phyloP scores from a whole-genome alignment of 306 rosid species.

The Glycine latifolia region DNA sequence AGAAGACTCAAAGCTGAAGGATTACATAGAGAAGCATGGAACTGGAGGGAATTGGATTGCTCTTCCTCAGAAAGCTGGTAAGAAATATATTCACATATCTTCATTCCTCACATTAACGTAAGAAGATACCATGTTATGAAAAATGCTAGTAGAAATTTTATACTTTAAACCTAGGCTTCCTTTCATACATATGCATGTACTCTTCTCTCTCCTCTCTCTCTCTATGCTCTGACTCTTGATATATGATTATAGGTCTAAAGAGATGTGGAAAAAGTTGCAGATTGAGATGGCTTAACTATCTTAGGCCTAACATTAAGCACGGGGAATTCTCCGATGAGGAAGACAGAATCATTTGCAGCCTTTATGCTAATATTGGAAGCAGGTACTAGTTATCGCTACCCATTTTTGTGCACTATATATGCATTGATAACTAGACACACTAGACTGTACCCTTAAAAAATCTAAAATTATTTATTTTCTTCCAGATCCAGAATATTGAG shows the following conservation, averaged over 20 bases:
- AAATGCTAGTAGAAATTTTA: neutral
- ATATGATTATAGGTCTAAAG: conserved; percentile 64
- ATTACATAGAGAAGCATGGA: conserved; percentile 76
- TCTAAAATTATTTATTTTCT: neutral
- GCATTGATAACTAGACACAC: conserved; percentile 12
- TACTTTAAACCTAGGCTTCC: neutral
- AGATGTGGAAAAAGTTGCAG: conserved; percentile 98
- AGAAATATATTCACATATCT: neutral
- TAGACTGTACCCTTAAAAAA: neutral
- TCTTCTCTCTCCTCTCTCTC: neutral
- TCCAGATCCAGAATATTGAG: conserved; percentile 43
- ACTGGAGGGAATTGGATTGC: conserved; percentile 98
- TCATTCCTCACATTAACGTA: neutral
- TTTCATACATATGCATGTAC: neutral
- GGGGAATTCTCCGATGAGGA: conserved; percentile 96
- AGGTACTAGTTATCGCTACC: conserved; percentile 53
- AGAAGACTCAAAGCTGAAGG: conserved; percentile 88
- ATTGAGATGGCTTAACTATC: conserved; percentile 96
- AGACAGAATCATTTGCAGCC: conserved; percentile 84
- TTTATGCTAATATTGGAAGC: conserved; percentile 91
- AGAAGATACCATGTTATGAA: neutral
- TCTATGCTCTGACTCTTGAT: conserved; percentile 26
- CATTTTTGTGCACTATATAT: conserved; percentile 25
- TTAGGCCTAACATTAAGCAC: conserved; percentile 91
- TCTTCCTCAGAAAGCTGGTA: conserved; percentile 96